Conservation (phyloP, 768 basidiomycete species). For the Xerocomellus amylosporus region DNA sequence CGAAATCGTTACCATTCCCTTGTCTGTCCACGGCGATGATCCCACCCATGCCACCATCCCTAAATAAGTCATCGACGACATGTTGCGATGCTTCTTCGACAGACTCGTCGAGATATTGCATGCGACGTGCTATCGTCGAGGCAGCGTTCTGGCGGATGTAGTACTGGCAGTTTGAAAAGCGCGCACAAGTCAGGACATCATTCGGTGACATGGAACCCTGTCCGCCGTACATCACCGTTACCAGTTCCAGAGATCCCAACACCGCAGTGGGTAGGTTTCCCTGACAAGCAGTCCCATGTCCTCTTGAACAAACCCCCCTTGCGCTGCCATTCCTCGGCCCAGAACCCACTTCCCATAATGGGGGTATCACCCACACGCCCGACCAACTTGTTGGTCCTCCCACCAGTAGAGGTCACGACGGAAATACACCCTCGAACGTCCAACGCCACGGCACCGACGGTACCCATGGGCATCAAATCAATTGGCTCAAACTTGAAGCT, state of each 20-base stretch:
- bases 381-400: constrained; percentile 77
- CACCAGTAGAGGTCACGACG: constrained; percentile 75
- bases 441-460: constrained; percentile 82
- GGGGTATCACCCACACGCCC: constrained; percentile 86
- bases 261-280: constrained; percentile 38
- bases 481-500: constrained; percentile 31
- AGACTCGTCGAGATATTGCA: constrained; percentile 58
- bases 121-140: constrained; percentile 61
- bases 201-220: background rate
- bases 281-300: constrained; percentile 40
- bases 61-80: constrained; percentile 57
- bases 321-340: constrained; percentile 75
- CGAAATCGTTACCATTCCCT: constrained; percentile 55
- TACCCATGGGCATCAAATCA: constrained; percentile 68
- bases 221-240: constrained; percentile 67
- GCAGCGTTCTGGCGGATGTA: constrained; percentile 73
- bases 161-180: constrained; percentile 44
- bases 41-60: constrained; percentile 66
- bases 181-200: background rate
- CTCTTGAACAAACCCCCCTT: constrained; percentile 32
- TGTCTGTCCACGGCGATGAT: constrained; percentile 67
- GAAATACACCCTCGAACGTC: constrained; percentile 74
- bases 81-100: constrained; percentile 51
- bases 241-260: constrained; percentile 84
- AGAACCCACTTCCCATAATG: constrained; percentile 72